Conservation (phyloP, 2,329 filamentous ascomycete species). For the Botrytis cinerea region DNA sequence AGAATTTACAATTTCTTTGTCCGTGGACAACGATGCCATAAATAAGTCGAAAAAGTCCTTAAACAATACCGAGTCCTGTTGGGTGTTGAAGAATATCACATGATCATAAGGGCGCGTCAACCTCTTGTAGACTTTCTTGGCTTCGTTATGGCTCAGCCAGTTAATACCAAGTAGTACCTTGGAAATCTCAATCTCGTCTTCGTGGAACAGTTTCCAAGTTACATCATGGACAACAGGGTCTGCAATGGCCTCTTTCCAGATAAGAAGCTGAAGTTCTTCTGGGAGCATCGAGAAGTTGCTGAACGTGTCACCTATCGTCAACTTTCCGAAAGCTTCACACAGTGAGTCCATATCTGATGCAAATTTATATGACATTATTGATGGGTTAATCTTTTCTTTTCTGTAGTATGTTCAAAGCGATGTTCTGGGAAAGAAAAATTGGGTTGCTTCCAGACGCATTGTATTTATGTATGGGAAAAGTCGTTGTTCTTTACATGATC, state of each 20-base stretch:
- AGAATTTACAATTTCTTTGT: neutral
- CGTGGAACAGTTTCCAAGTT: no score
- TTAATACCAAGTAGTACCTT: neutral
- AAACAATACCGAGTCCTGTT: neutral
- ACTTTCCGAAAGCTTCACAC: neutral
- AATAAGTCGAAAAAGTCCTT: neutral
- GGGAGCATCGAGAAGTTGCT: neutral
- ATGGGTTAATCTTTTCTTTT: neutral
- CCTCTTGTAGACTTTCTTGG: neutral
- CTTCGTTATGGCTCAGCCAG: neutral
- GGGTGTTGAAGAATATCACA: neutral
- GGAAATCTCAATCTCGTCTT: neutral
- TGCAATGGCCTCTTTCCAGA: conserved; percentile 4
- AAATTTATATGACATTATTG: neutral
- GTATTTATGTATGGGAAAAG: neutral
- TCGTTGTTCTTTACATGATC: neutral
- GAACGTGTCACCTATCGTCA: neutral
- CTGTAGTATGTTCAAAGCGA: neutral
- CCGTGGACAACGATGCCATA: neutral
- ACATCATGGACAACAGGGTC: neutral
- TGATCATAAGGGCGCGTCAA: neutral
- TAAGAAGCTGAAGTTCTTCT: neutral
- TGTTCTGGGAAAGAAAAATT: no score
- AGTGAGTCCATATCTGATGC: neutral
- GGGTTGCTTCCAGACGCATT: neutral